A percentile compares a stretch with the other conserved stretches of the same genome.
Evolutionary conservation across 352 stramenopile genomes (phyloP).

Genomic region (Lagenidium giganteum): DNA sequence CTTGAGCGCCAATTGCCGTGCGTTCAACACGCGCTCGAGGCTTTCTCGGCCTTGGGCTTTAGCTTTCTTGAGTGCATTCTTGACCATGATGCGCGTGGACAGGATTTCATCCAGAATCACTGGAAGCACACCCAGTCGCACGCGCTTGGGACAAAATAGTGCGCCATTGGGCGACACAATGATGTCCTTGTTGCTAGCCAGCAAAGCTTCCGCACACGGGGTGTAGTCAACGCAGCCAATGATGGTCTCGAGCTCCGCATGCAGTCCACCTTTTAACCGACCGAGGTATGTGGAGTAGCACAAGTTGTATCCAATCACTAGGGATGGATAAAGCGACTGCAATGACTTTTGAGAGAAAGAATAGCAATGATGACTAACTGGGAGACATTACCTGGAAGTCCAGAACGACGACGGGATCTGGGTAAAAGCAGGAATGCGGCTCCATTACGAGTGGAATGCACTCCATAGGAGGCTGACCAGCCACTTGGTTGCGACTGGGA

Average conservation of each 20-base stretch:
- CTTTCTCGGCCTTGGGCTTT: conserved; percentile 62
- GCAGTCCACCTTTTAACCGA: conserved; percentile 76
- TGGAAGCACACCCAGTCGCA: conserved; percentile 92
- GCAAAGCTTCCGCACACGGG: conserved; percentile 27
- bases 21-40: conserved; percentile 50
- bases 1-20: conserved; percentile 92
- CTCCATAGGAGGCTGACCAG: conserved; percentile 88
- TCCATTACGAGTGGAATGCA: conserved; percentile 94
- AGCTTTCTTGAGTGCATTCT: conserved; percentile 91
- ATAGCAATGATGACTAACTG: not conserved
- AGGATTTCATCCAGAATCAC: conserved; percentile 93
- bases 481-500: conserved; percentile 77
- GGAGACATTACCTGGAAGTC: conserved; percentile 95
- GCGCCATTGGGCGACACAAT: conserved; percentile 89
- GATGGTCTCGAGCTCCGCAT: conserved; percentile 42
- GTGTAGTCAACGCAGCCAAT: conserved; percentile 45
- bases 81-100: conserved; percentile 95
- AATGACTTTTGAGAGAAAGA: too few species aligned
- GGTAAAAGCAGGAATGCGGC: conserved; percentile 94
- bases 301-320: conserved; percentile 99
- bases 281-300: conserved; percentile 96
- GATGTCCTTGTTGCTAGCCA: conserved; percentile 33
- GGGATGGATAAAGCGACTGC: conserved; percentile 97
- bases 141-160: conserved; percentile 90
- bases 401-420: conserved; percentile 96